Percentiles rank a stretch among this genome's conserved stretches.
These are phyloP conservation scores for Skeletonema menzelii DNA, from an alignment of 108 stramenopile genomes.

Conservation along the genomic window DNA sequence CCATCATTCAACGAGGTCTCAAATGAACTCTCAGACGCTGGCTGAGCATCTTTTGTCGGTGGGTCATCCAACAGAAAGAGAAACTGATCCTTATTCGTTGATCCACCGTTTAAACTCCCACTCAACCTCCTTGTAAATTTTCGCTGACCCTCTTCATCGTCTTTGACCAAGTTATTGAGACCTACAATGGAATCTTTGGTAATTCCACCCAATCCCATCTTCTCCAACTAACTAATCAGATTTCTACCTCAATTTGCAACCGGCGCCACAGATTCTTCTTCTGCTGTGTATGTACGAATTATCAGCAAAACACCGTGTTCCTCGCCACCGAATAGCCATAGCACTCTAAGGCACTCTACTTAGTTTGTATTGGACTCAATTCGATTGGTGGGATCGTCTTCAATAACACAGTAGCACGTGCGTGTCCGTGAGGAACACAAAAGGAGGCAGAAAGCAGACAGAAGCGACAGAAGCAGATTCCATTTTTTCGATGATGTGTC, in stretches of 20 bases:
- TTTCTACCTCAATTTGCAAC: too few relatives aligned
- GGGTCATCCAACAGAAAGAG: neutral
- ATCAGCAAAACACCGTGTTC: too few relatives aligned
- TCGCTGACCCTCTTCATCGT: conserved; percentile 5
- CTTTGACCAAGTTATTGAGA: conserved; percentile 8
- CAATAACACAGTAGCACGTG: neutral
- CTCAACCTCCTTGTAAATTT: neutral
- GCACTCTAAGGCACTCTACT: too few relatives aligned
- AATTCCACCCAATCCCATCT: conserved; percentile 10
- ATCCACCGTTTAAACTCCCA: neutral
- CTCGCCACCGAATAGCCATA: neutral
- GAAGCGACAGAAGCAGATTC: too few relatives aligned
- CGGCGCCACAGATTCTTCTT: too few relatives aligned
- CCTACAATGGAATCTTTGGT: neutral
- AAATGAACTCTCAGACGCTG: neutral
- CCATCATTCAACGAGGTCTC: conserved; percentile 21
- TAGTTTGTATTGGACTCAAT: too few relatives aligned
- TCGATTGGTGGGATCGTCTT: neutral
- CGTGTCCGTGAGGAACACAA: neutral
- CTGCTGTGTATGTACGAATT: too few relatives aligned
- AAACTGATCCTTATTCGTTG: neutral
- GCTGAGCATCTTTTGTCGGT: neutral
- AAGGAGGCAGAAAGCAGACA: too few relatives aligned
- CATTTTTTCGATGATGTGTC: too few relatives aligned
- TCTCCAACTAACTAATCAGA: too few relatives aligned